Evolutionary conservation across 108 stramenopile species (phyloP).

Genomic region (Discostella stelligeroides): DNA sequence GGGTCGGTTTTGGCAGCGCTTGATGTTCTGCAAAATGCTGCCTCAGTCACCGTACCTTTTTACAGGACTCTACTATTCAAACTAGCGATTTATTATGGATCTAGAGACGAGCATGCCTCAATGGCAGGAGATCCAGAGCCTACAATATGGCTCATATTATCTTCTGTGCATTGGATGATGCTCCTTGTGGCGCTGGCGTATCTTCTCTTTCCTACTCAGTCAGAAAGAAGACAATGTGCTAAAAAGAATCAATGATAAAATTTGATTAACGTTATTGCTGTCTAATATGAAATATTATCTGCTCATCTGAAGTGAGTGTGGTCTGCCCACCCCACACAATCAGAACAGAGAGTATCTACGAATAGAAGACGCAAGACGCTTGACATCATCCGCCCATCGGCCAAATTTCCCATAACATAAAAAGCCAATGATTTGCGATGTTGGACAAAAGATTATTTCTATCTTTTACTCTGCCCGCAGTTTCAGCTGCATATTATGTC

Average conservation of each 20-base stretch:
- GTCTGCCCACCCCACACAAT: too few species aligned
- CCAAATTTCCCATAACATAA: too few species aligned
- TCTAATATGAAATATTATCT: too few species aligned
- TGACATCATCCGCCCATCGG: too few species aligned
- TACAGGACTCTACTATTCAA: conserved; percentile 74
- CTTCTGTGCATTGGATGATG: conserved; percentile 61
- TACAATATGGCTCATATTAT: conserved; percentile 59
- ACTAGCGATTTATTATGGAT: conserved; percentile 14
- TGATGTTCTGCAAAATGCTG: conserved; percentile 75
- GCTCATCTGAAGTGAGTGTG: too few species aligned
- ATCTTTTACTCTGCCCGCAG: not conserved
- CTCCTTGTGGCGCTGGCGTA: conserved; percentile 41
- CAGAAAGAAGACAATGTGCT: not conserved
- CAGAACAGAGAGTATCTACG: too few species aligned
- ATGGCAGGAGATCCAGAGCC: conserved; percentile 81
- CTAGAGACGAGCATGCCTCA: conserved; percentile 26
- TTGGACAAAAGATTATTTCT: not conserved
- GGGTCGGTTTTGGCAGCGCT: conserved; percentile 80
- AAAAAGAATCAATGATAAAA: too few species aligned
- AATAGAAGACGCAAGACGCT: too few species aligned
- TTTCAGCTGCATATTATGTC: not conserved
- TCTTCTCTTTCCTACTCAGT: conserved; percentile 28
- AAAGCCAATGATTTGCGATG: too few species aligned
- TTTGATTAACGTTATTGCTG: too few species aligned
- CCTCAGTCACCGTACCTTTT: conserved; percentile 77